Conservation (phyloP, 139 green algal genomes). For the Haematococcus lacustris region DNA sequence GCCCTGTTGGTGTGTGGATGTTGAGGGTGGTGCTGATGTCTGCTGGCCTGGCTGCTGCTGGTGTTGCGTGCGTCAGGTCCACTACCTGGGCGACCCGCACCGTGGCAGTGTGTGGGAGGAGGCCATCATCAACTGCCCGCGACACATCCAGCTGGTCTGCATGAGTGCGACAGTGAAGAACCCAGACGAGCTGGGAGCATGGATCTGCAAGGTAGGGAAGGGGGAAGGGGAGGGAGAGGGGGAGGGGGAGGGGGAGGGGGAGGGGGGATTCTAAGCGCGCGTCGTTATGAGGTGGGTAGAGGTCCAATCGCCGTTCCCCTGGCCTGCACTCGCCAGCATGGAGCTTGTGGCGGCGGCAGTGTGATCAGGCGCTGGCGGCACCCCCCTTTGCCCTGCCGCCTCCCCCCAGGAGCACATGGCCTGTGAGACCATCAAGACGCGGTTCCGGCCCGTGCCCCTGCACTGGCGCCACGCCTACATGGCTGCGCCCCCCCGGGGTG, state of each 20-base stretch:
- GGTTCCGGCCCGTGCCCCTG: slow-evolving; percentile 85
- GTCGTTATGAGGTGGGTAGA: no score
- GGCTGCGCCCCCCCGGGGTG: slow-evolving; percentile 6
- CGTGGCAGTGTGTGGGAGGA: slow-evolving; percentile 95
- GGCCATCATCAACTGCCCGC: slow-evolving; percentile 92
- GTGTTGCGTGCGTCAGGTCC: slow-evolving; percentile 45
- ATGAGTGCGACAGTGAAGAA: slow-evolving; percentile 96
- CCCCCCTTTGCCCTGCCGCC: neutral
- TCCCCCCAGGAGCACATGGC: slow-evolving; percentile 52
- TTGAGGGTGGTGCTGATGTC: neutral
- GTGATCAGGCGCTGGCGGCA: no score
- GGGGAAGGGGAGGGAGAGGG: neutral
- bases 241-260: no score
- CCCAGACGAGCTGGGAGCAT: slow-evolving; percentile 83
- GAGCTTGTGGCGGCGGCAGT: no score
- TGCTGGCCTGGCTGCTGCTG: neutral
- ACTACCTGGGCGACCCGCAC: slow-evolving; percentile 74
- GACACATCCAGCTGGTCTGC: slow-evolving; percentile 77
- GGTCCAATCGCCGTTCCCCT: no score
- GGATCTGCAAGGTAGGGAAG: slow-evolving; percentile 75
- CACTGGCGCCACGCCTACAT: slow-evolving; percentile 78
- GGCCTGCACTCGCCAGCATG: no score
- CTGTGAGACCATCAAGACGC: slow-evolving; percentile 71
- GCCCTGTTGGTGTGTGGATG: neutral
- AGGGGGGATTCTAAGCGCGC: no score